Base-by-base conservation (phyloP, 163 green algal genomes). In the Trebouxiophyceae sp. region DNA sequence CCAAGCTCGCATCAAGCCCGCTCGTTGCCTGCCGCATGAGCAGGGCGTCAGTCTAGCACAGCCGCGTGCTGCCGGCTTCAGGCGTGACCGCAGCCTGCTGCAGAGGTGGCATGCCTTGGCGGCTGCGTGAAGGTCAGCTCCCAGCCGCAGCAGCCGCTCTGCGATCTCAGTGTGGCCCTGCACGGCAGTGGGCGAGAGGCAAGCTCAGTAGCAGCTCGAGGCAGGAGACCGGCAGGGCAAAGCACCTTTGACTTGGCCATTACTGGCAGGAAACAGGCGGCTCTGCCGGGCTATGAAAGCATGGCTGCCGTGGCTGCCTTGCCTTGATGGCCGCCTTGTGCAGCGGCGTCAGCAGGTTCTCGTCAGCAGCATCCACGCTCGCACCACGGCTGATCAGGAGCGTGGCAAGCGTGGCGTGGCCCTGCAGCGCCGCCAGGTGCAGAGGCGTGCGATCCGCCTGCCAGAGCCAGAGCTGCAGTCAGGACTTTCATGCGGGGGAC, bases 401-500 rank as follows among this genome's bases (percentile, higher is more conserved):
- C 29, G 6, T 33, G 45, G 63, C 39, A 31, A 57, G 33, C 19
- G 28, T 22, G 23, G 45, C 27, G 26, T 63, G 30, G 4, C 68
- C 68, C n/a, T 66, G 62, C 23, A 72, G 27, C 2, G 70, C 64
- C 39, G 70, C 70, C 47, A 77, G 23, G 24, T 77, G 70, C 34
- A 72, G 44, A 2, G 70, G 54, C 20, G 70, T 77, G 8, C 50
- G 30, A 5, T 57, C 47, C 1, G 30, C 31, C 63, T 72, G 60
- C 57, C 44, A 22, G 30, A 24, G 34, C n/a, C 8, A 33, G 26
- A 31, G 4, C 29, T 62, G 23, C 8, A 23, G n/a, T 45, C 34
- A 66, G 33, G 60, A n/a, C n/a, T n/a, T n/a, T n/a, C n/a, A n/a
- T n/a, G n/a, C n/a, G n/a, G n/a, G n/a, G n/a, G n/a, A n/a, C n/a